Percentiles rank a stretch among this genome's conserved stretches.
These are phyloP conservation scores for Cercospora sp. DNA, from an alignment of 2,329 filamentous ascomycete species.

Conservation along the genomic window DNA sequence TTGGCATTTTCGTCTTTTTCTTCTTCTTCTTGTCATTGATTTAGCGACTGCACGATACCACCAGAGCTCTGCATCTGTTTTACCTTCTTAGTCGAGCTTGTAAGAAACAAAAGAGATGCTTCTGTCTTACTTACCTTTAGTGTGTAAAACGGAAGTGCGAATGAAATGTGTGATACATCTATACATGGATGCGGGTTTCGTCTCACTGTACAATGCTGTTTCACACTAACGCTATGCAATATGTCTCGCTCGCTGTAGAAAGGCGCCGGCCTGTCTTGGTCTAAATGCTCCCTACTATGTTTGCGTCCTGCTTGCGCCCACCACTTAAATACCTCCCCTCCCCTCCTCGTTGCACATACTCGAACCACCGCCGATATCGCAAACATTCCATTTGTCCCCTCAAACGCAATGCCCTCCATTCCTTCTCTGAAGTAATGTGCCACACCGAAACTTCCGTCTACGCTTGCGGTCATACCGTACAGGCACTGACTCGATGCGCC, in stretches of 20 bases:
- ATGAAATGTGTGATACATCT: not conserved
- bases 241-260: not conserved
- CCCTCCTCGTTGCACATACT: not conserved
- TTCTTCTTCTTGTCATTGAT: conserved; percentile 6
- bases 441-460: conserved; percentile 11
- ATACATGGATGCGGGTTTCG: not conserved
- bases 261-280: not conserved
- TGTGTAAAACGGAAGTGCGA: not conserved
- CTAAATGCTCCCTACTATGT: not conserved
- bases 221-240: not conserved
- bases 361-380: not conserved
- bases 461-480: conserved; percentile 12
- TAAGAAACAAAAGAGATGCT: not conserved
- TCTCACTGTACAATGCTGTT: not conserved
- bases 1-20: conserved; percentile 6
- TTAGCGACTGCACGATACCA: conserved; percentile 22
- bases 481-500: conserved; percentile 1
- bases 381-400: not conserved
- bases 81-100: not conserved
- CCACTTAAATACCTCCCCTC: not conserved
- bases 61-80: conserved; percentile 13
- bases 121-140: not conserved
- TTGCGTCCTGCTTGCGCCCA: not conserved
- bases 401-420: not conserved
- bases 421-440: conserved; percentile 7